These are phyloP conservation scores for Fusarium penzigii DNA, from an alignment of 2,329 filamentous ascomycete genomes.

Conservation along the genomic window DNA sequence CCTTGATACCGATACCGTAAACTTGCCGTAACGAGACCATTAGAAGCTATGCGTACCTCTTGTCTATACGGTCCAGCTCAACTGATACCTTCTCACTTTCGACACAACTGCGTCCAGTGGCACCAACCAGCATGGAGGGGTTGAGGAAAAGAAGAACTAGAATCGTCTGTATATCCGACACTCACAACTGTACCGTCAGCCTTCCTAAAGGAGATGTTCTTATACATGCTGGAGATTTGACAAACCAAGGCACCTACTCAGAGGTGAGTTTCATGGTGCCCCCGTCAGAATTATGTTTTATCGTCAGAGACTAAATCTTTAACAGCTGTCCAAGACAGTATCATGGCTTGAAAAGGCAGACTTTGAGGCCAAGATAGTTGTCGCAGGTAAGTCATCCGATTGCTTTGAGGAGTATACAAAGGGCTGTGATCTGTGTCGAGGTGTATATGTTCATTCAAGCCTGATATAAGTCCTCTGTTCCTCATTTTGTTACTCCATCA, in stretches of 20 bases:
- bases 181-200: slow-evolving; percentile 66
- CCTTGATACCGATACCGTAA: slow-evolving; percentile 2
- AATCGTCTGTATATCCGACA: slow-evolving; percentile 76
- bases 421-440: slow-evolving; percentile 8
- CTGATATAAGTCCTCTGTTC: no score
- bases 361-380: slow-evolving; percentile 70
- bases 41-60: slow-evolving; percentile 17
- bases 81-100: slow-evolving; percentile 11
- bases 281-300: background rate
- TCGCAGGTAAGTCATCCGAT: slow-evolving; percentile 56
- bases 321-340: slow-evolving; percentile 57
- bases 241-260: slow-evolving; percentile 66
- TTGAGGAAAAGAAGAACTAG: slow-evolving; percentile 51
- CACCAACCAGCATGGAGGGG: slow-evolving; percentile 14
- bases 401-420: background rate
- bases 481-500: background rate
- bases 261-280: slow-evolving; percentile 41
- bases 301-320: background rate
- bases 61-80: slow-evolving; percentile 15
- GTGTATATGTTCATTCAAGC: background rate
- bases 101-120: slow-evolving; percentile 6
- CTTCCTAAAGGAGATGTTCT: slow-evolving; percentile 73
- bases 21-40: slow-evolving; percentile 8
- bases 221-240: slow-evolving; percentile 75
- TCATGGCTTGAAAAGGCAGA: slow-evolving; percentile 67